phyloP scores from a whole-genome alignment of 148 eudicot genomes.

The Nyssa sinensis region DNA sequence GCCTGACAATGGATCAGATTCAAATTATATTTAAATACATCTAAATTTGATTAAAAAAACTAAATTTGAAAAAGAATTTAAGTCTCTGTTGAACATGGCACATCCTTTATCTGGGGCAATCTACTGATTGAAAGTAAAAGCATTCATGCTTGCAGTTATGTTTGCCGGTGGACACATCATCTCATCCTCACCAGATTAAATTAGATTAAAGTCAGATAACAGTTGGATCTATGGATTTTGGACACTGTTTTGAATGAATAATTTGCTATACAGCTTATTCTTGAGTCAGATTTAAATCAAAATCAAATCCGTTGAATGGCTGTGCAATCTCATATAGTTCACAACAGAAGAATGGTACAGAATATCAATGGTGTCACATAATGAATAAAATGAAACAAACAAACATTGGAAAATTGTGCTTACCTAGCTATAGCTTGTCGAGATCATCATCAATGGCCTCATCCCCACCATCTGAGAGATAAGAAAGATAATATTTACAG shows the following conservation, averaged over 20 bases:
- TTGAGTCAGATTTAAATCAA: too few relatives aligned
- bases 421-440: constrained; percentile 83
- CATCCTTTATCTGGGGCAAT: too few relatives aligned
- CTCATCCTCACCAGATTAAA: background rate
- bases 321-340: too few relatives aligned
- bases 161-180: too few relatives aligned
- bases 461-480: constrained; percentile 62
- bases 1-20: background rate
- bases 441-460: constrained; percentile 88
- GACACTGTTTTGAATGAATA: too few relatives aligned
- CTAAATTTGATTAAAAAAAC: background rate
- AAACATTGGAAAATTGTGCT: constrained; percentile 12
- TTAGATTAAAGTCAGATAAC: background rate
- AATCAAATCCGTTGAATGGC: too few relatives aligned
- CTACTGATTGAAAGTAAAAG: background rate
- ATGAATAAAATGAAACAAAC: background rate
- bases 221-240: too few relatives aligned
- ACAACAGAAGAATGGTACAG: background rate
- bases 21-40: background rate
- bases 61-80: too few relatives aligned
- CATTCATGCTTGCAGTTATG: too few relatives aligned
- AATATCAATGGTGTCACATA: background rate
- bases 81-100: too few relatives aligned
- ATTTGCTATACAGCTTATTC: too few relatives aligned
- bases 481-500: constrained; percentile 7